phyloP scores from a whole-genome alignment of 1,139 yeast genomes.

The Zygosaccharomyces sapae region DNA sequence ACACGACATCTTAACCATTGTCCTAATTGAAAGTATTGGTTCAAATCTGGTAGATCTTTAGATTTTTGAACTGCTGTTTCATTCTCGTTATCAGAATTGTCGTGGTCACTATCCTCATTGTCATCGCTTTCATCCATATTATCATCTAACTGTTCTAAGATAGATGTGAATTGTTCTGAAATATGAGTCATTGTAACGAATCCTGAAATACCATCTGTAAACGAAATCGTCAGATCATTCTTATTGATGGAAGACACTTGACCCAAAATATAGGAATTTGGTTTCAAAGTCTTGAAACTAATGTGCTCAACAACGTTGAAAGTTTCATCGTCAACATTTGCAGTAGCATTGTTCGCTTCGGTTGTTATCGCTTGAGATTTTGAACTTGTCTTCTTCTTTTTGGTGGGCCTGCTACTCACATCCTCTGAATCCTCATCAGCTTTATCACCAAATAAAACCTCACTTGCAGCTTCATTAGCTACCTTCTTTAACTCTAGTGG shows the following conservation, averaged over 20 bases:
- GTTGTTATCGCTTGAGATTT: slow-evolving; percentile 17
- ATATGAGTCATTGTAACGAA: slow-evolving; percentile 73
- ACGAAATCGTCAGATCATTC: slow-evolving; percentile 60
- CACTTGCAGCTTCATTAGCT: slow-evolving; percentile 85
- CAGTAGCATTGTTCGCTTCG: background rate
- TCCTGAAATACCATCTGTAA: slow-evolving; percentile 84
- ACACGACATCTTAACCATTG: slow-evolving; percentile 86
- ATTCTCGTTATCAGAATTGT: slow-evolving; percentile 36
- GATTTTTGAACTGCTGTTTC: slow-evolving; percentile 32
- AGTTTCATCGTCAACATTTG: slow-evolving; percentile 29
- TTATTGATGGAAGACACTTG: slow-evolving; percentile 60
- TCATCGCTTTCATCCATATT: slow-evolving; percentile 39
- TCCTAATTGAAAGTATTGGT: slow-evolving; percentile 58
- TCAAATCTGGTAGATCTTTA: slow-evolving; percentile 53
- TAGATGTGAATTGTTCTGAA: slow-evolving; percentile 56
- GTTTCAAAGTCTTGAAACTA: slow-evolving; percentile 54
- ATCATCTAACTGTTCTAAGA: slow-evolving; percentile 52
- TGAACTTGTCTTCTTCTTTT: slow-evolving; percentile 40
- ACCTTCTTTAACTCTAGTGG: slow-evolving; percentile 91
- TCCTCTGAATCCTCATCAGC: slow-evolving; percentile 29
- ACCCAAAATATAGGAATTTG: slow-evolving; percentile 75
- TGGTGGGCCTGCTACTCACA: slow-evolving; percentile 35
- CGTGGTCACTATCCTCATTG: slow-evolving; percentile 37
- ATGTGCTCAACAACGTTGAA: slow-evolving; percentile 51
- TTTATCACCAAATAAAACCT: slow-evolving; percentile 62